Evolutionary conservation across 2,329 filamentous ascomycete species (phyloP).

Genomic region (Mariannaea elegans): DNA sequence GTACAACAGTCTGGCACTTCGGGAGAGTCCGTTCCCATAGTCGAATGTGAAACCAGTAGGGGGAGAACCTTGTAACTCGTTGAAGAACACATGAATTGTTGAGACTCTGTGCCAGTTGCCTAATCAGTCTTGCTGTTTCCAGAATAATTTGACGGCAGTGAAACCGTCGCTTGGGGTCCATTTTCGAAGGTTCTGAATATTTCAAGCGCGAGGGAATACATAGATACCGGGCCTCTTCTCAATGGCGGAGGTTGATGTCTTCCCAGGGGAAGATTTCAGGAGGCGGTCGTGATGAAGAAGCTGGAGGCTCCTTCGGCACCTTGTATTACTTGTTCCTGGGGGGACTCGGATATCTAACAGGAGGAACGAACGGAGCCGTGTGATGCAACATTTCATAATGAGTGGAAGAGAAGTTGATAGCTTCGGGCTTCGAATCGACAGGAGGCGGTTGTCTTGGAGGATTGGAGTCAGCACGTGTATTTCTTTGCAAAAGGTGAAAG

Average conservation of each 20-base stretch:
- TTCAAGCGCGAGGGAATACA: no score
- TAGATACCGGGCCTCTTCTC: no score
- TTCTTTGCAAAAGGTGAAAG: not conserved
- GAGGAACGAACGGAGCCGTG: conserved; percentile 77
- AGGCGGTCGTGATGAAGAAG: conserved; percentile 62
- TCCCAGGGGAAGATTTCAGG: conserved; percentile 94
- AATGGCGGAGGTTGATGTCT: conserved; percentile 66
- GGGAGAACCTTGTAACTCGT: no score
- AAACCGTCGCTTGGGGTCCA: no score
- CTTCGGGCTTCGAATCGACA: conserved; percentile 80
- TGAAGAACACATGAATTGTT: no score
- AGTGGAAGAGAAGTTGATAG: conserved; percentile 79
- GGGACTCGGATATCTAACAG: conserved; percentile 80
- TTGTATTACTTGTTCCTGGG: conserved; percentile 91
- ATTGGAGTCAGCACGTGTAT: conserved; percentile 21
- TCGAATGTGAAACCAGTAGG: no score
- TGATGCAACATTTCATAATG: conserved; percentile 88
- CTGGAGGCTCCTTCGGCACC: conserved; percentile 72
- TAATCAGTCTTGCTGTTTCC: no score
- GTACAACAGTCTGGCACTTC: no score
- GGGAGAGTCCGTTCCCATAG: no score
- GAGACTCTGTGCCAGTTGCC: no score
- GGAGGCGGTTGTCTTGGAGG: conserved; percentile 67
- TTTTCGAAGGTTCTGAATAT: no score
- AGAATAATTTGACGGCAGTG: no score